Evolutionary conservation across 176 grass and related monocot species (phyloP).

Genomic region (Pharus latifolius): DNA sequence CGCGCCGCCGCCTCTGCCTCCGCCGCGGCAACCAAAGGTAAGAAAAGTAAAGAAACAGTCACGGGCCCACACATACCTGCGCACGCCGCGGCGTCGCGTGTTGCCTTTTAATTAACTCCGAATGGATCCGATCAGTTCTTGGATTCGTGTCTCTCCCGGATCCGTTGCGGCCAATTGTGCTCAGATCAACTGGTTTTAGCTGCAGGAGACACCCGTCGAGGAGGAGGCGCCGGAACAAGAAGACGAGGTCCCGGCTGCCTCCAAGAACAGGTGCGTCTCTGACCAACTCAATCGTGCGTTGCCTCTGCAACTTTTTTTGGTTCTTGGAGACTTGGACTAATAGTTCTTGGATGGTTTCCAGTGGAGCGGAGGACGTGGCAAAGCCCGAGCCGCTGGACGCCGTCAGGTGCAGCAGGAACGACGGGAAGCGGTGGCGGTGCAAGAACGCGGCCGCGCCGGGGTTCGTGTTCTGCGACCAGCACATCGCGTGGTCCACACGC

Average conservation of each 20-base stretch:
- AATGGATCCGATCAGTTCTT: slow-evolving; percentile 5
- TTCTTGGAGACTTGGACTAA: too few species aligned
- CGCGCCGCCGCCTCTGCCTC: not conserved
- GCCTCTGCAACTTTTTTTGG: too few species aligned
- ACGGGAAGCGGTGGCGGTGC: slow-evolving; percentile 49
- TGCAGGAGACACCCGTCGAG: not conserved
- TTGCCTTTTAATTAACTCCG: too few species aligned
- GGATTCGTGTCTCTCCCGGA: not conserved
- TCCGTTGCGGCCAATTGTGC: not conserved
- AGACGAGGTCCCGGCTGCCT: not conserved
- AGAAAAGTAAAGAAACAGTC: too few species aligned
- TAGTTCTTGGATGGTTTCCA: too few species aligned
- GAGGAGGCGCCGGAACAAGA: not conserved
- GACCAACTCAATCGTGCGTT: too few species aligned
- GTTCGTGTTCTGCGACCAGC: slow-evolving; percentile 21
- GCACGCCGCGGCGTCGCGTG: too few species aligned
- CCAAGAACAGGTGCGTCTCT: slow-evolving; percentile 9
- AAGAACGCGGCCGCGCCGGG: slow-evolving; percentile 21
- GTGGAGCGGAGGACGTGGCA: not conserved
- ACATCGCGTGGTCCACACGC: slow-evolving; percentile 27
- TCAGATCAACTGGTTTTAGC: too few species aligned
- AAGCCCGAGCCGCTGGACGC: not conserved
- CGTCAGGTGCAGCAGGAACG: slow-evolving; percentile 28
- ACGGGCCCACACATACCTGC: too few species aligned
- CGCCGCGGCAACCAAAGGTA: not conserved